Evolutionary conservation across 352 stramenopile genomes (phyloP), one percentile per base, ranked within the genome.

Genomic region (Thraustotheca clavata): DNA sequence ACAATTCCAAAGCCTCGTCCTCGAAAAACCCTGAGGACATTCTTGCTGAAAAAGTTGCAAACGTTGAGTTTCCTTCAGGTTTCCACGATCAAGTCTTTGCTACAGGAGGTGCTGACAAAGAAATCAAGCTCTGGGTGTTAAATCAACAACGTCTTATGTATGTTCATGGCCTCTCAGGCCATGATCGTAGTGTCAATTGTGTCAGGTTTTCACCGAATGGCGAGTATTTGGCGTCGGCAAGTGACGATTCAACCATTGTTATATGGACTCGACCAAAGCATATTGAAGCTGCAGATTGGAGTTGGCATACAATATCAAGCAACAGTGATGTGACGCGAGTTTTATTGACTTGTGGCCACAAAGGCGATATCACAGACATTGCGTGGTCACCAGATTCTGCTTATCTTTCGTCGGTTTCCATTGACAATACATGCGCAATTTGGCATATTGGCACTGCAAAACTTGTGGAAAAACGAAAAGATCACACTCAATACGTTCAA

Each of bases 401-500:
- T 40, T 92, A 91, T 54, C 87, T 98, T 32, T 85, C 81, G 47
- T 91, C 94, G 6, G 93, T 86, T 14, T 97, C 87, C 2, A 84
- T 98, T 8, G 95, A 98, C 77, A 96, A 97, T 62, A 86, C 83
- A 36, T 83, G 86, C 9, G 77, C 92, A 12, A 87, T 98, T 41
- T 97, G 83, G 77, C 87, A 97, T 76, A 71, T 86, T 7, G 73
- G 83, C 34, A 88, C 79, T 32, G 76, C 77, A 36, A 72, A 90
- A 52, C 69, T 94, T 71, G 69, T 93, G 67, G 91, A 93, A 75
- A 71, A 75, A 32, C 70, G 89, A 75, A 83, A 90, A 50, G 94
- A 99, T 72, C 95, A 99, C 72, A 94, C 79, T 39, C 88, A 98
- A 69, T 99, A 97, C 73, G 92, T 98, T 46, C 95, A 98, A 73